phyloP scores from a whole-genome alignment of 2,329 filamentous ascomycete genomes.

The Phialophora chinensis region DNA sequence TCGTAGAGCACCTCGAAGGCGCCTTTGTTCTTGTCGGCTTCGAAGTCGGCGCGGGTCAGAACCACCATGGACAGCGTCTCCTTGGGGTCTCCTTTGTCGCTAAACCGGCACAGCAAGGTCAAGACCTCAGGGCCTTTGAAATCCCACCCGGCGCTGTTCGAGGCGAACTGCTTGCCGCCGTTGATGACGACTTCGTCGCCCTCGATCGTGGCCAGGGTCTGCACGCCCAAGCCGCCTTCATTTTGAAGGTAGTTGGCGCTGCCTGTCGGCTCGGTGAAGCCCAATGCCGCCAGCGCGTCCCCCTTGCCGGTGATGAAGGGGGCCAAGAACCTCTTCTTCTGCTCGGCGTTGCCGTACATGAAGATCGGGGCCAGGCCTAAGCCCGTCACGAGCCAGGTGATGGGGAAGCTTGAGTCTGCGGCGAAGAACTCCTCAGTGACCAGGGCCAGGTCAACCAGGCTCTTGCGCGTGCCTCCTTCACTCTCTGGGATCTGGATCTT shows the following conservation, averaged over 20 bases:
- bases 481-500: constrained; percentile 53
- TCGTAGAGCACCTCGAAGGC: constrained; percentile 57
- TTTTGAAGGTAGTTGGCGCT: constrained; percentile 60
- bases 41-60: constrained; percentile 56
- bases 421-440: constrained; percentile 60
- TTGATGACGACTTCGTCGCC: constrained; percentile 59
- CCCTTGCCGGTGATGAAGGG: constrained; percentile 55
- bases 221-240: constrained; percentile 53
- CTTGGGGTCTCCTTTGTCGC: constrained; percentile 38
- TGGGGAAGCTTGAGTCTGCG: constrained; percentile 55
- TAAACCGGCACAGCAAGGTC: constrained; percentile 57
- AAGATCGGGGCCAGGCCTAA: constrained; percentile 59
- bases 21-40: constrained; percentile 46
- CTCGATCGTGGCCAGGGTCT: constrained; percentile 56
- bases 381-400: constrained; percentile 60
- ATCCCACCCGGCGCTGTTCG: constrained; percentile 61
- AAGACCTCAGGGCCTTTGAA: constrained; percentile 57
- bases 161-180: constrained; percentile 62
- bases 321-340: constrained; percentile 51
- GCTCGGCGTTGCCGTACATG: constrained; percentile 50
- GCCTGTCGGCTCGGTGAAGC: constrained; percentile 59
- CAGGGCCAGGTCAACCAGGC: constrained; percentile 56
- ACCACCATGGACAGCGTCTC: constrained; percentile 56
- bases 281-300: constrained; percentile 56
- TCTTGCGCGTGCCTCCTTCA: constrained; percentile 54